Conservation (phyloP, 1,284 basidiomycete genomes). For the Uromyces viciae-fabae region DNA sequence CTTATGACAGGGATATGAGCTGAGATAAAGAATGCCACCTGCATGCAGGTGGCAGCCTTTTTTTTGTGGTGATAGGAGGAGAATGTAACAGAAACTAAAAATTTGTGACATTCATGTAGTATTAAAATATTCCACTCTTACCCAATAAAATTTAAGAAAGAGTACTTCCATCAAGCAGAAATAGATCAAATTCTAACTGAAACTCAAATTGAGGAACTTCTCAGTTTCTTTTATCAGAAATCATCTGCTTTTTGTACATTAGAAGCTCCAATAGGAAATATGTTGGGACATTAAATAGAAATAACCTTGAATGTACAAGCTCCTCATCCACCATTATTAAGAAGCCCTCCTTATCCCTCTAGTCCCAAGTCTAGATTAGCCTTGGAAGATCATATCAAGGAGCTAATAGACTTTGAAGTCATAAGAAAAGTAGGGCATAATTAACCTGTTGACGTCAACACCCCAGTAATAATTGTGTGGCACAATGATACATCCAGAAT, state of each 20-base stretch:
- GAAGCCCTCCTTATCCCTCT: background rate
- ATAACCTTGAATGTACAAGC: background rate
- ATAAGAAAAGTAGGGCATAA: background rate
- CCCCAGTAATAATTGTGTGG: background rate
- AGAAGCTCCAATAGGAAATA: background rate
- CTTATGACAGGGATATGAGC: too few relatives aligned
- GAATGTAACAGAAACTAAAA: too few relatives aligned
- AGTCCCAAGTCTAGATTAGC: slow-evolving; percentile 2
- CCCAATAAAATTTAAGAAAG: too few relatives aligned
- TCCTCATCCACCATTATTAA: background rate
- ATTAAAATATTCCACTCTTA: too few relatives aligned
- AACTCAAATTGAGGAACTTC: too few relatives aligned
- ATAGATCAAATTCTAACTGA: too few relatives aligned
- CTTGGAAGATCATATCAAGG: background rate
- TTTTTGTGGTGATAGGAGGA: too few relatives aligned
- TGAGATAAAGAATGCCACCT: too few relatives aligned
- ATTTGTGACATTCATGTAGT: too few relatives aligned
- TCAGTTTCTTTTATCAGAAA: too few relatives aligned
- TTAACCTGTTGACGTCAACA: slow-evolving; percentile 18
- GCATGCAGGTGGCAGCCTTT: too few relatives aligned
- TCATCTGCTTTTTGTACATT: background rate
- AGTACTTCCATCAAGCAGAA: too few relatives aligned
- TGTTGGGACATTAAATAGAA: background rate
- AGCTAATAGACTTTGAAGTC: background rate
- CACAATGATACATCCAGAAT: slow-evolving; percentile 11